Conservation (phyloP, 129 eudicot species). For the Glebionis coronaria region DNA sequence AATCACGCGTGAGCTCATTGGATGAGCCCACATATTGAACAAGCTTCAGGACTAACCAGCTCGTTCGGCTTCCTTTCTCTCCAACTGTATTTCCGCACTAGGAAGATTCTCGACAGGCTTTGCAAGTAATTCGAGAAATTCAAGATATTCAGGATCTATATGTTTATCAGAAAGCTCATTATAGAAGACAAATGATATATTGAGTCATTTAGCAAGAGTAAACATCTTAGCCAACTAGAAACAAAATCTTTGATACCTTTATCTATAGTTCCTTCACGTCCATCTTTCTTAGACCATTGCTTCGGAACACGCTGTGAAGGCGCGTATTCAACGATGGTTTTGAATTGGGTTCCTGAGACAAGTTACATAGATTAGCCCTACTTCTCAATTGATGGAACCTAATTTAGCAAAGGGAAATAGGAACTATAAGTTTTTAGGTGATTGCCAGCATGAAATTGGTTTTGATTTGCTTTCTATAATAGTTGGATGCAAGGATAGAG, state of each 20-base stretch:
- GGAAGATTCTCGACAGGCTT: slow-evolving; percentile 97
- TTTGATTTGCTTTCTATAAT: not conserved
- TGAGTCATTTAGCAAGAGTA: slow-evolving; percentile 11
- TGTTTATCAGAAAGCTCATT: slow-evolving; percentile 21
- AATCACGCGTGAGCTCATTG: slow-evolving; percentile 14
- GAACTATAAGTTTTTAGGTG: too few species aligned
- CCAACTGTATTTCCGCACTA: slow-evolving; percentile 95
- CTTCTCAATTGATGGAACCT: not conserved
- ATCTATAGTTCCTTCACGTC: slow-evolving; percentile 81
- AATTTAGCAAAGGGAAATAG: too few species aligned
- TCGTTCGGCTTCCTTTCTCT: slow-evolving; percentile 90
- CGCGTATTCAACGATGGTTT: slow-evolving; percentile 81
- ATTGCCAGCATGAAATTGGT: too few species aligned
- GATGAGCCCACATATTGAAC: slow-evolving; percentile 10
- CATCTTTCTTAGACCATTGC: slow-evolving; percentile 79
- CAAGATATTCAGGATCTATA: slow-evolving; percentile 89
- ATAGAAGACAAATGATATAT: slow-evolving; percentile 3
- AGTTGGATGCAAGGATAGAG: too few species aligned
- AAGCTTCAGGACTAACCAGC: slow-evolving; percentile 58
- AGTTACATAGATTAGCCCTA: not conserved
- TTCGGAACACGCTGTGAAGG: slow-evolving; percentile 96
- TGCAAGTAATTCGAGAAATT: slow-evolving; percentile 70
- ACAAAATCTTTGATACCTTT: slow-evolving; percentile 51
- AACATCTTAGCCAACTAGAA: slow-evolving; percentile 4
- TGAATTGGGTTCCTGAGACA: slow-evolving; percentile 72